Base-by-base conservation (phyloP, 192 early-diverging fungal species). In the Endogone sp. region DNA sequence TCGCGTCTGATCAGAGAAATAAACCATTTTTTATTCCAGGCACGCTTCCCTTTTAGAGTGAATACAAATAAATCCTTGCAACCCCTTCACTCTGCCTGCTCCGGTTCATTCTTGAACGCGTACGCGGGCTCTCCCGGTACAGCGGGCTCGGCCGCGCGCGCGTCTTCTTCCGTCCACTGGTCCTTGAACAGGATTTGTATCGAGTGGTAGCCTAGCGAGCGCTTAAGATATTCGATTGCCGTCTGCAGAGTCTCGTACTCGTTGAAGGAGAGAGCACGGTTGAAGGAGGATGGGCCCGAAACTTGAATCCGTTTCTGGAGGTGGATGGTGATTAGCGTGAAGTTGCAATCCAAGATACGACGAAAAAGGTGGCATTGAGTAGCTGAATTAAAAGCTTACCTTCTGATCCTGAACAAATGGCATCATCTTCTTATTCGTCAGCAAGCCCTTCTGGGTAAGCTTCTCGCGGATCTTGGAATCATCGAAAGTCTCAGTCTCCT, bases 391-490 rank as follows among this genome's bases (percentile, higher is more conserved):
- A n/a, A n/a, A n/a, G n/a, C 16, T 4, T 65, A 64, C 63, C 62
- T 79, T 79, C 65, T 74, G 71, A 56, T 91, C 86, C 61, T 95
- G 88, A 60, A 95, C 85, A 82, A 99, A 99, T 21, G 95, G 93
- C 95, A 98, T 98, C n/a, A 86, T 90, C 77, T 90, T 90, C 82
- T 97, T 98, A 82, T 98, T 92, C 83, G 95, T 97, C 73, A 92
- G 82, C 75, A 98, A 69, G 37, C 92, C 95, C 64, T 75, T 81
- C 29, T 78, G 70, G 62, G 76, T 83, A 71, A 98, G 81, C 23
- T 83, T 67, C 6, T 80, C 88, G 58, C 91, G 82, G 58, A 92
- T 78, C 73, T 91, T 89, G 71, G 86, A 90, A 64, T 93, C 91
- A 67, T 88, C 86, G 73, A 96, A 91, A 30, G 81, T 76, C 56